phyloP scores from a whole-genome alignment of 306 rosid genomes.

The Mimosa bimucronata region DNA sequence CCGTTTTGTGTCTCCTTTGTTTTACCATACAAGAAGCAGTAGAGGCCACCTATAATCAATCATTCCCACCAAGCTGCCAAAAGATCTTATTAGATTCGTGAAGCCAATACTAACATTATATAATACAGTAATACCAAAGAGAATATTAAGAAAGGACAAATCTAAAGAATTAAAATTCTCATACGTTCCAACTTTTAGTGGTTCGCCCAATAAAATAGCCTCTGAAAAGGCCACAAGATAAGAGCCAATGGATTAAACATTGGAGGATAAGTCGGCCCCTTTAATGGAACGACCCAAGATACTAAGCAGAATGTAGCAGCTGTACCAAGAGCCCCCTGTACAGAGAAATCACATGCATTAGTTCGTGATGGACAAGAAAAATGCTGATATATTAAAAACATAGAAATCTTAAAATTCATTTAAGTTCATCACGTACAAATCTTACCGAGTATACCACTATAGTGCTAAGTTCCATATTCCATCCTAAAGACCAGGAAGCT shows the following conservation, averaged over 20 bases:
- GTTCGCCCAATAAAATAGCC: constrained; percentile 58
- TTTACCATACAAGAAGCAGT: too few species aligned
- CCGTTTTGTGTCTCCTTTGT: too few species aligned
- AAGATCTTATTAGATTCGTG: too few species aligned
- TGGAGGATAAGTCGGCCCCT: constrained; percentile 73
- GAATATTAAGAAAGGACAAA: too few species aligned
- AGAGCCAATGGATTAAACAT: constrained; percentile 75
- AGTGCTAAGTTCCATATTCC: constrained; percentile 64
- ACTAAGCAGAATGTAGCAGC: constrained; percentile 65
- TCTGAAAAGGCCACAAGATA: constrained; percentile 63
- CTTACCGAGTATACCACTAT: constrained; percentile 68
- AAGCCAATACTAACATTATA: too few species aligned
- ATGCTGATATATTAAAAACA: background rate
- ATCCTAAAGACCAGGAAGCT: constrained; percentile 56
- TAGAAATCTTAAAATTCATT: too few species aligned
- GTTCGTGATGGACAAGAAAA: background rate
- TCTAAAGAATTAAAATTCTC: background rate
- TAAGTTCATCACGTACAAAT: background rate
- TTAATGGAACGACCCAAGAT: constrained; percentile 54
- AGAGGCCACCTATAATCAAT: too few species aligned
- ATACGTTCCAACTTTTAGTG: constrained; percentile 60
- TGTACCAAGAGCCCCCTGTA: constrained; percentile 61
- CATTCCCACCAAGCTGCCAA: too few species aligned
- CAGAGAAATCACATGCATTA: background rate
- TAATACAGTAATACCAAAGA: too few species aligned